These are phyloP conservation scores for Phytophthora pseudosyringae DNA, from an alignment of 352 stramenopile genomes.

Conservation along the genomic window DNA sequence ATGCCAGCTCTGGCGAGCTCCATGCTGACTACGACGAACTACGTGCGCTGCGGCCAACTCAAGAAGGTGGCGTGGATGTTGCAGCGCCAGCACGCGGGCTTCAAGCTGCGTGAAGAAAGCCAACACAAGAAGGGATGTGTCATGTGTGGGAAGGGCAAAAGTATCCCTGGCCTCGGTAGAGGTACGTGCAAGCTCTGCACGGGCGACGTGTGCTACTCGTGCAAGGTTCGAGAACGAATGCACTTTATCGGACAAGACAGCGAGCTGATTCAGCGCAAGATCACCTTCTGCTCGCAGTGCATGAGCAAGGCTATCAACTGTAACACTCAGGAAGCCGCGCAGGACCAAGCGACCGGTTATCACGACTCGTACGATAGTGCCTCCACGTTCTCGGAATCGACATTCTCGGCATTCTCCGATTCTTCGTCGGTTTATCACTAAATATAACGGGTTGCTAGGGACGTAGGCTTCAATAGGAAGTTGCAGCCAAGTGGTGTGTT, in stretches of 20 bases:
- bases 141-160: slow-evolving; percentile 33
- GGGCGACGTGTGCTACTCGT: slow-evolving; percentile 24
- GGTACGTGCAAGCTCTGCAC: slow-evolving; percentile 34
- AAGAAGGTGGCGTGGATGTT: slow-evolving; percentile 36
- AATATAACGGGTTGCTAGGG: slow-evolving; percentile 11
- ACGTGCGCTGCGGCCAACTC: slow-evolving; percentile 24
- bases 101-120: slow-evolving; percentile 12
- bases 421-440: slow-evolving; percentile 25
- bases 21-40: slow-evolving; percentile 19
- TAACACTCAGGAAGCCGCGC: slow-evolving; percentile 33
- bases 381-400: slow-evolving; percentile 34
- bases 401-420: slow-evolving; percentile 17
- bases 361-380: slow-evolving; percentile 36
- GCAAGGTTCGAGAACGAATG: slow-evolving; percentile 39
- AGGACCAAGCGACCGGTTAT: slow-evolving; percentile 31
- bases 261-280: slow-evolving; percentile 41
- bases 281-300: slow-evolving; percentile 49
- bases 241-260: slow-evolving; percentile 43
- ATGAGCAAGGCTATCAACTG: slow-evolving; percentile 47
- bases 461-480: not conserved
- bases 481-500: too few species aligned
- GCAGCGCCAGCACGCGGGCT: slow-evolving; percentile 18
- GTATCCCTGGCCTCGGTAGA: slow-evolving; percentile 23
- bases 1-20: slow-evolving; percentile 11
- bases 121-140: slow-evolving; percentile 24